Base-by-base conservation (phyloP, 805 yeast species). In the Lachancea fermentati region DNA sequence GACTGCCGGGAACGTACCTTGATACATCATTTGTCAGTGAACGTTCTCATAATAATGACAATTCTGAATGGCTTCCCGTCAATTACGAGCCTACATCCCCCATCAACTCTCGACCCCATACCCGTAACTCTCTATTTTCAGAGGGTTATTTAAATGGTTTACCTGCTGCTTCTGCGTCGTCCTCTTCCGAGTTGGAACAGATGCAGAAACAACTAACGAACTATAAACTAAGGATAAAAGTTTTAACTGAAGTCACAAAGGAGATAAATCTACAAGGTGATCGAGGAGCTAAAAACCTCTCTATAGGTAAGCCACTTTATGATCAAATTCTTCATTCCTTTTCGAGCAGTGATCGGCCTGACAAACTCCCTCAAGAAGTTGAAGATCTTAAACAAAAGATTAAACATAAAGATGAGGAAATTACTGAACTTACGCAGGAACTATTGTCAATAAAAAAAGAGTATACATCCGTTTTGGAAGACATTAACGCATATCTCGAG, bases 161-260 rank as follows among this genome's bases (percentile, higher is more conserved):
- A 2, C 38, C 37, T 9, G 39, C 53, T 1, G 39, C 45, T 12
- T 34, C 49, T 3, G 47, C 48, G 5, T 41, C 43, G 5, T 24
- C 36, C n/a, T n/a, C 47, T 8, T 35, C 36, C 15, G 73, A 68
- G 43, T 46, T 67, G 19, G 68, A 66, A 39, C 56, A 57, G n/a
- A 44, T 74, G 34, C 57, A 66, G 37, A 56, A 57, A 34, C 70
- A 72, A 36, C 46, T 75, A 11, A 71, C 71, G 8, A 60, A 63
- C 9, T 62, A 71, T 28, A 70, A 67, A 43, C 57, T 62, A 16
- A 67, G 59, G 38, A 55, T 61, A 3, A 48, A 57, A 17, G 51
- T 67, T 0, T 41, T 67, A 7, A 55, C 61, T 22, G 70, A 67
- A 39, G 36, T 58, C 18, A 43, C 58, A 8, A 55, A 53, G 34